Base-by-base conservation (phyloP, 176 grass and related monocot genomes). In the Oryza nivara region DNA sequence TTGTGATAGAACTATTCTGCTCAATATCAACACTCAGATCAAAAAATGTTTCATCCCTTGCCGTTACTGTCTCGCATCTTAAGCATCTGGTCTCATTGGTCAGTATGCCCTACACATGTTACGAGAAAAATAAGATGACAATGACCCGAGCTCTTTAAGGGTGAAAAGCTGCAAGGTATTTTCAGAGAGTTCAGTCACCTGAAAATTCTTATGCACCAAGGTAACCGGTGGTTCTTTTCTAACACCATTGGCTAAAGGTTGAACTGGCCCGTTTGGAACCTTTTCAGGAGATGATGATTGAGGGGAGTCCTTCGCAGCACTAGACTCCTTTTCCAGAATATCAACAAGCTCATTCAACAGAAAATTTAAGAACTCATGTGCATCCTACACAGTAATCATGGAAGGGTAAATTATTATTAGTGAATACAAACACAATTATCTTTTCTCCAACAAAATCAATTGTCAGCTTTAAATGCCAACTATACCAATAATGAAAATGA, bases 1-100 rank as follows among this genome's bases (percentile, higher is more conserved):
- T 94, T 70, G 96, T 98, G 40, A 93, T 98, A 63, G 93, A 95
- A 88, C 88, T 98, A 82, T 98, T 98, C 89, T 98, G 96, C 85
- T 95, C 93, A 75, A 98, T 95, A 26, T 98, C 96, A 67, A 98
- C 79, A 87, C 93, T 98, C 60, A 98, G 77, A 81, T 95, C 93
- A 41, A 95, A 90, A 84, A 98, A 98, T 19, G 91, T 93, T 78
- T 98, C 96, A 34, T 98, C 96, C 78, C 91, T 92, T 68, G 93
- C 89, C 32, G 96, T 98, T 78, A 95, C 96, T 56, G 96, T 98
- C 67, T 98, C 96, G 7, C 96, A 98, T 71, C 87, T 89, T 88
- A 98, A 85, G 70, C 93, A 98, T 82, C 88, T 89, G 69, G 91
- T 95, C 83, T 95, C 96, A 63, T 98, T 98, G 7, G 96, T 98